Evolutionary conservation across 805 yeast species (phyloP).

Genomic region (Cyberlindnera sargentensis): DNA sequence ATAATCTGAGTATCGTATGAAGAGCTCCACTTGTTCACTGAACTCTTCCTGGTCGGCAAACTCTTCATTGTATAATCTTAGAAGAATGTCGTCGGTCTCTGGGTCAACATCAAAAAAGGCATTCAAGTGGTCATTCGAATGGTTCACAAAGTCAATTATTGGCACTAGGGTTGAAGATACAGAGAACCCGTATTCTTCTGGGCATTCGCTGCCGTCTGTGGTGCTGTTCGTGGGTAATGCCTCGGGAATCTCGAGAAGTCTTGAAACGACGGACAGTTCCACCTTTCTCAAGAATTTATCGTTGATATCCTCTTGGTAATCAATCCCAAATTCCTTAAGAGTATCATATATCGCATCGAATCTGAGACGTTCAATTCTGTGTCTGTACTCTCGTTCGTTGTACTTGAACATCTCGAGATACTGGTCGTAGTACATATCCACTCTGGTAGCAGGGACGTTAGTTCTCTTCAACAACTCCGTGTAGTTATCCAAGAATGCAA

Average conservation of each 20-base stretch:
- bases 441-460: slow-evolving; percentile 21
- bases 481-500: slow-evolving; percentile 24
- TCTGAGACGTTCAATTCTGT: slow-evolving; percentile 13
- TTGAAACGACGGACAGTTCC: slow-evolving; percentile 45
- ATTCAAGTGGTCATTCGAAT: slow-evolving; percentile 37
- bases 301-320: slow-evolving; percentile 4
- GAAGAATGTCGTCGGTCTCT: slow-evolving; percentile 33
- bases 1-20: slow-evolving; percentile 36
- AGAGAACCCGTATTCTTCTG: slow-evolving; percentile 30
- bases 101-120: slow-evolving; percentile 58
- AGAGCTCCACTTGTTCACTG: slow-evolving; percentile 27
- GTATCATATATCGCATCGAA: slow-evolving; percentile 14
- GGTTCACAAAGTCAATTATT: slow-evolving; percentile 62
- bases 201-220: slow-evolving; percentile 6
- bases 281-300: slow-evolving; percentile 17
- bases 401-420: slow-evolving; percentile 19
- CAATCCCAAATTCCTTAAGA: slow-evolving; percentile 16
- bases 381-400: slow-evolving; percentile 15
- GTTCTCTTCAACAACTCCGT: slow-evolving; percentile 29
- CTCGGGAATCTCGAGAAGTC: slow-evolving; percentile 61
- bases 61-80: slow-evolving; percentile 23
- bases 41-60: background rate
- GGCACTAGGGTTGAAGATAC: slow-evolving; percentile 58
- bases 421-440: slow-evolving; percentile 23
- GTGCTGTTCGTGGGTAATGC: background rate